Conservation (phyloP, 441 rosid genomes). For the Populus tomentosa region DNA sequence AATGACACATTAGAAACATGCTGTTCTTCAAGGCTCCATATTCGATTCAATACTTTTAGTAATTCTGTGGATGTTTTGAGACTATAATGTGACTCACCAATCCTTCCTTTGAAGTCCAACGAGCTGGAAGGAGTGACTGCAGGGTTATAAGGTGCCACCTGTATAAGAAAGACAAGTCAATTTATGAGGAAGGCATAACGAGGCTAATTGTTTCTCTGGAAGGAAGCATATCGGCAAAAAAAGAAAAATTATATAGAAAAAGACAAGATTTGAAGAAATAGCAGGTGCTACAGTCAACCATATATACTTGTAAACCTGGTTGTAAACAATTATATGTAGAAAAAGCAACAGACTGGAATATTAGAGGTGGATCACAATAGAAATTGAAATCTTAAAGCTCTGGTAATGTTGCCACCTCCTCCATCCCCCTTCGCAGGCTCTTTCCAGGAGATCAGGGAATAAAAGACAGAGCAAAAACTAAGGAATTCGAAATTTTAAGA, state of each 20-base stretch:
- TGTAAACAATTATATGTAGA: neutral
- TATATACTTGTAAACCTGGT: neutral
- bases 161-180: conserved; percentile 19
- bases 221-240: neutral
- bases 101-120: conserved; percentile 59
- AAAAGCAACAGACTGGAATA: neutral
- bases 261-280: neutral
- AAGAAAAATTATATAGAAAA: neutral
- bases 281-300: neutral
- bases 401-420: too few relatives aligned
- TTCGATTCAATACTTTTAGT: conserved; percentile 80
- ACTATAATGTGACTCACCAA: conserved; percentile 60
- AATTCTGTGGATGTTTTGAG: conserved; percentile 90
- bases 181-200: neutral
- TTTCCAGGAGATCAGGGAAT: too few relatives aligned
- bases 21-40: conserved; percentile 94
- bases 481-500: too few relatives aligned
- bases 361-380: neutral
- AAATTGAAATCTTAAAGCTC: too few relatives aligned
- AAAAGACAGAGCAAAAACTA: too few relatives aligned
- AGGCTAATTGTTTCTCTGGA: neutral
- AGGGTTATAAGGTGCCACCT: conserved; percentile 80
- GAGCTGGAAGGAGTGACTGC: conserved; percentile 73
- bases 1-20: conserved; percentile 64
- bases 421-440: too few relatives aligned